Base-by-base conservation (phyloP, 2,329 filamentous ascomycete genomes). In the Pyrenochaeta sp. region DNA sequence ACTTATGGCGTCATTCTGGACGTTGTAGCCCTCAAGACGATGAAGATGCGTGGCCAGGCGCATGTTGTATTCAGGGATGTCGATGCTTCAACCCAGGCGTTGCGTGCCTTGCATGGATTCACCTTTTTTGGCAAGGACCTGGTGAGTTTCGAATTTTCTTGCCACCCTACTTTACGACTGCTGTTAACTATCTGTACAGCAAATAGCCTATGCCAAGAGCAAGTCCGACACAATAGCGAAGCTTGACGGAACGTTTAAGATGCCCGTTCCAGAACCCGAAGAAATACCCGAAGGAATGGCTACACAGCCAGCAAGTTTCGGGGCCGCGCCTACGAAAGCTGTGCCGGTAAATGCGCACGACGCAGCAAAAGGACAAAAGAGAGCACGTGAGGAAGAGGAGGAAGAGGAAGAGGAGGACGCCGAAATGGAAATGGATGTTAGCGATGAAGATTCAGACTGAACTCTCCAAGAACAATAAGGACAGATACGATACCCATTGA, bases 41-140 rank as follows among this genome's bases (percentile, higher is more conserved):
- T 83, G 75, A 92, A 92, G 79, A 97, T 98, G 93, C 89, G 95
- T 44, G 95, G 95, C 2, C 95, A 99, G 78, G 95, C 95, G 57
- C 95, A 98, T 71, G 82, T 99, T 56, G 90, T 95, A 12, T 98
- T 92, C 75, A 86, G 91, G 53, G 94, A 99, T 74, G 82, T 94
- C 30, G 90, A 97, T 63, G 87, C 91, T n/a, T 92, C 92, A 45
- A 97, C 93, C 20, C 92, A 97, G 73, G 95, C 95, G 1, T 91
- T 99, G 91, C 84, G 94, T 61, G 87, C 91, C 10, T 80, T 97
- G 42, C 90, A 98, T 66, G 92, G 91, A 2, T 91, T 92, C 68
- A 86, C 90, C 2, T 92, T 99, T 62, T 89, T 96, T 60, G 95
- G 93, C 14, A 87, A 86, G 61, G 85, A 92, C 61, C 87, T 99